Evolutionary conservation across 768 basidiomycete genomes (phyloP).

Genomic region (Leccinellum albellum): DNA sequence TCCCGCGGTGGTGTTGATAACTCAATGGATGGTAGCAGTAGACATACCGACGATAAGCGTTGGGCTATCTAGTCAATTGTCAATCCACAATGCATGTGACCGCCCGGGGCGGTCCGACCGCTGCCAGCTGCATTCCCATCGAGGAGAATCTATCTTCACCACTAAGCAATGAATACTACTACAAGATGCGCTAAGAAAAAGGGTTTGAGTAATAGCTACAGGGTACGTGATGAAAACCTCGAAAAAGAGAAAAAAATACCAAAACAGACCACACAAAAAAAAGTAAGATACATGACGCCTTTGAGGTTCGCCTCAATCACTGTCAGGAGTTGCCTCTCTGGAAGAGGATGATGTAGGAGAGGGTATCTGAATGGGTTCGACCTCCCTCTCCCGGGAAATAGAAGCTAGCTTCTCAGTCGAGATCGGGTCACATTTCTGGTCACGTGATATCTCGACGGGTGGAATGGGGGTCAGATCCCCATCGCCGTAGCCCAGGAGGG

Average conservation of each 20-base stretch:
- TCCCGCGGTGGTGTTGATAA: constrained; percentile 3
- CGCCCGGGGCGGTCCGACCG: not conserved
- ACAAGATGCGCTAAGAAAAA: constrained; percentile 2
- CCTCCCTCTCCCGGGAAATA: constrained; percentile 56
- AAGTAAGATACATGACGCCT: not conserved
- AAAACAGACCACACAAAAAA: not conserved
- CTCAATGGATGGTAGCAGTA: constrained; percentile 8
- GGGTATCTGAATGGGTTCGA: constrained; percentile 49
- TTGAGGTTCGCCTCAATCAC: constrained; percentile 15
- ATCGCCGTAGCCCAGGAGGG: constrained; percentile 64
- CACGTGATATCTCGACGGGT: constrained; percentile 42
- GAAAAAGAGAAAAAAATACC: not conserved
- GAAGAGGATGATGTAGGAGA: constrained; percentile 50
- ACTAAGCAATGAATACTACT: constrained; percentile 3
- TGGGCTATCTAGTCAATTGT: constrained; percentile 28
- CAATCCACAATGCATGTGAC: not conserved
- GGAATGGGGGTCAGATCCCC: constrained; percentile 52
- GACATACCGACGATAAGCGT: constrained; percentile 9
- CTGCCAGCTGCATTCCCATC: not conserved
- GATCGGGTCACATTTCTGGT: constrained; percentile 48
- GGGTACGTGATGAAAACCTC: constrained; percentile 3
- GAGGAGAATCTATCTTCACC: not conserved
- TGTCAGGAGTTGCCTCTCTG: constrained; percentile 29
- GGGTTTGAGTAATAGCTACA: constrained; percentile 16
- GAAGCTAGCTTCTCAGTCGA: constrained; percentile 55